phyloP scores from a whole-genome alignment of 176 grass and related monocot species.

The Stipa capillata region DNA sequence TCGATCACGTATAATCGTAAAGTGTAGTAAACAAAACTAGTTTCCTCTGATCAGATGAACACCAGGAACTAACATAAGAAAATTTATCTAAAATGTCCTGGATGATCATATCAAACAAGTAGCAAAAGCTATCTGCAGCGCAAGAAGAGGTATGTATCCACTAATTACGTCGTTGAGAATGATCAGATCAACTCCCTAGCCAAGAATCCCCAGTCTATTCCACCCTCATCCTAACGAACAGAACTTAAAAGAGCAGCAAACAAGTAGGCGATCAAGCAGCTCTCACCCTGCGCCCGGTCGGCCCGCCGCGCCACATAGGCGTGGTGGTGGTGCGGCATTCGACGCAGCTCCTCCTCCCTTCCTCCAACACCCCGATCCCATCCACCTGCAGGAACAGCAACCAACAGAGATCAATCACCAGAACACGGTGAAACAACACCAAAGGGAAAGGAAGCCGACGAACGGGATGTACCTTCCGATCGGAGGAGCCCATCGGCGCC shows the following conservation, averaged over 20 bases:
- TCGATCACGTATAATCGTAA: neutral
- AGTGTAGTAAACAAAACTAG: too few species aligned
- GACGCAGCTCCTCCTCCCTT: constrained; percentile 45
- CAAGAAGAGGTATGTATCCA: neutral
- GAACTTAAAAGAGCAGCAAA: neutral
- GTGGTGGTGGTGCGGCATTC: constrained; percentile 64
- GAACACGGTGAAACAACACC: too few species aligned
- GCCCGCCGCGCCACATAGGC: constrained; percentile 59
- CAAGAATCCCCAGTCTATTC: neutral
- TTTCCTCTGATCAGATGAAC: neutral
- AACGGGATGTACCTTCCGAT: constrained; percentile 42
- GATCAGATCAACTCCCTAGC: neutral
- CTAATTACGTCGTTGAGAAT: neutral
- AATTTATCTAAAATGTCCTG: neutral
- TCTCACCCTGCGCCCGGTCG: constrained; percentile 57
- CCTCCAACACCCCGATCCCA: constrained; percentile 12
- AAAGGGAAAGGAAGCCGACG: neutral
- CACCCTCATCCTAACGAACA: neutral
- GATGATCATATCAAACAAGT: neutral
- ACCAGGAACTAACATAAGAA: neutral
- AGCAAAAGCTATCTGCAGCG: neutral
- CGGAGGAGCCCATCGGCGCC: constrained; percentile 42
- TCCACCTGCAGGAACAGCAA: neutral
- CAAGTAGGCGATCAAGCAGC: neutral
- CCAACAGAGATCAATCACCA: neutral